These are phyloP conservation scores for Antitrichia curtipendula DNA, from an alignment of 225 moss, liverwort and hornwort genomes.

Conservation along the genomic window DNA sequence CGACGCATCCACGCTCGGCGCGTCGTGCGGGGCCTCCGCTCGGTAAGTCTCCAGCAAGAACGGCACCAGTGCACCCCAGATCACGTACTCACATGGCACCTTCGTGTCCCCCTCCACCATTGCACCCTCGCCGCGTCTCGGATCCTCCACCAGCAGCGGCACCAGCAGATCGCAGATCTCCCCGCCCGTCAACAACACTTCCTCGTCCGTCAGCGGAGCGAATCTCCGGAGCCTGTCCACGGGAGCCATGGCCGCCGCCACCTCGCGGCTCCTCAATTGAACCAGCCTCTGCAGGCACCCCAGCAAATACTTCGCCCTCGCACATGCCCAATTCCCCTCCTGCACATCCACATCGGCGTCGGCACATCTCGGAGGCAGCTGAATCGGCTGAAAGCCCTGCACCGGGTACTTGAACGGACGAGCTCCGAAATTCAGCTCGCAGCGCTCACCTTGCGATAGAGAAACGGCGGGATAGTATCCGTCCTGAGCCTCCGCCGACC, in stretches of 20 bases:
- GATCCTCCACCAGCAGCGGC: slow-evolving; percentile 40
- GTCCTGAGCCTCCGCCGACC: slow-evolving; percentile 35
- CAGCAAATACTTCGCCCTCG: slow-evolving; percentile 58
- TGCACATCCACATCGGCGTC: neutral
- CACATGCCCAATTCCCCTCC: slow-evolving; percentile 15
- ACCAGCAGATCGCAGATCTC: slow-evolving; percentile 63
- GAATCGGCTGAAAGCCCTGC: slow-evolving; percentile 60
- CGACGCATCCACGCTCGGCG: slow-evolving; percentile 79
- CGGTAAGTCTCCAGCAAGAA: slow-evolving; percentile 77
- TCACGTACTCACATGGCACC: slow-evolving; percentile 45
- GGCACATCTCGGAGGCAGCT: slow-evolving; percentile 55
- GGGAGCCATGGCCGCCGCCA: slow-evolving; percentile 89
- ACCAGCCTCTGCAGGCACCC: slow-evolving; percentile 92
- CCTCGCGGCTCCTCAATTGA: slow-evolving; percentile 91
- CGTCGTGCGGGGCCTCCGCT: slow-evolving; percentile 79
- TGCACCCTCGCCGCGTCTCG: neutral
- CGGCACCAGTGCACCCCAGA: slow-evolving; percentile 84
- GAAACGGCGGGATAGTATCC: slow-evolving; percentile 95
- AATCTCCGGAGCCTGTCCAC: slow-evolving; percentile 67
- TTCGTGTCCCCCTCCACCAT: neutral
- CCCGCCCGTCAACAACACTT: slow-evolving; percentile 37
- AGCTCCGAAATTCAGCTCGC: slow-evolving; percentile 93
- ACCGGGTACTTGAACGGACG: slow-evolving; percentile 87
- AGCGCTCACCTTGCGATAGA: slow-evolving; percentile 85
- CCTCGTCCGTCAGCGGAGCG: slow-evolving; percentile 51